Conservation (phyloP, 768 basidiomycete genomes). For the Calvatia gigantea region DNA sequence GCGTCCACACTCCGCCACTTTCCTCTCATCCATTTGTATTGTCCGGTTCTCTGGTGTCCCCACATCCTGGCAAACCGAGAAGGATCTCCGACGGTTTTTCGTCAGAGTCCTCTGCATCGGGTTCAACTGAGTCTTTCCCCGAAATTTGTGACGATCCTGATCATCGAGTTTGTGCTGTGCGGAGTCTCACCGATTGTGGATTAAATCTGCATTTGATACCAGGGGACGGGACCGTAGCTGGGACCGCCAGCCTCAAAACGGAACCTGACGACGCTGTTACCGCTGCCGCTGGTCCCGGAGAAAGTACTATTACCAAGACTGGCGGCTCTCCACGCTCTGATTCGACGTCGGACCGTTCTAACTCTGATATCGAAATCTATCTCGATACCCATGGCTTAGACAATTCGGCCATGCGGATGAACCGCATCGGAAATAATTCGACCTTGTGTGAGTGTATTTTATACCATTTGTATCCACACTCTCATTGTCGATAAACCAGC, state of each 20-base stretch:
- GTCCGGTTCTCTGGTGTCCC: conserved; percentile 5
- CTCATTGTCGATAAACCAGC: neutral
- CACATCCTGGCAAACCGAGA: conserved; percentile 10
- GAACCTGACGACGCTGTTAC: conserved; percentile 3
- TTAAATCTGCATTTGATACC: neutral
- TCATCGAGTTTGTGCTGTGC: neutral
- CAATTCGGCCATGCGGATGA: conserved; percentile 25
- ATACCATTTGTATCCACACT: neutral
- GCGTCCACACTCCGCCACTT: neutral
- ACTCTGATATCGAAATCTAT: conserved; percentile 32
- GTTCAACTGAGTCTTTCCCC: neutral
- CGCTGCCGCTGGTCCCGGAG: conserved; percentile 3
- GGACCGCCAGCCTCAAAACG: neutral
- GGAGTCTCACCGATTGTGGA: neutral
- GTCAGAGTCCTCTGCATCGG: neutral
- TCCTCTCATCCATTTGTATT: neutral
- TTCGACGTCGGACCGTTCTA: conserved; percentile 11
- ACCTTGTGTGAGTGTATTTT: conserved; percentile 12
- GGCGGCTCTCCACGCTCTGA: conserved; percentile 6
- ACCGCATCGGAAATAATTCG: conserved; percentile 11
- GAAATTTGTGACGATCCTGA: neutral
- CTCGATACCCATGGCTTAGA: conserved; percentile 29
- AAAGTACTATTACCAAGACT: neutral
- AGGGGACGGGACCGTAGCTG: neutral
- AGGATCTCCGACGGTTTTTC: neutral